Base-by-base conservation (phyloP, 176 grass and related monocot genomes). In the Poa pratensis region DNA sequence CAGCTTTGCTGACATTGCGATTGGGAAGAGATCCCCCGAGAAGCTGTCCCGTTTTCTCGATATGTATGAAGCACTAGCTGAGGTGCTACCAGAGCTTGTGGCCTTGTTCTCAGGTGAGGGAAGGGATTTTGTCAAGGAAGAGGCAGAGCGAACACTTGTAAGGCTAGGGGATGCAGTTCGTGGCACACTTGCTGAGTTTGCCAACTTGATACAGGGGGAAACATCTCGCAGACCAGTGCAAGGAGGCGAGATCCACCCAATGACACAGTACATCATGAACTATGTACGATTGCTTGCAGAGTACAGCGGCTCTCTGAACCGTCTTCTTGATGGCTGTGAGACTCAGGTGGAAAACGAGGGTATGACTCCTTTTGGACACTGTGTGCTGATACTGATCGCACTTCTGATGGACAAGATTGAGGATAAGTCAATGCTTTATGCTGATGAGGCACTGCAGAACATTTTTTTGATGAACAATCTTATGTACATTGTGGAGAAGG, bases 221-320 rank as follows among this genome's bases (percentile, higher is more conserved):
- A 62, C 49, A 73, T 90, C 87, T 19, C 80, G 81, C 76, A 93
- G 75, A 62, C 9, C 86, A n/a, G 76, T 92, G 77, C 87, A 82
- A 9, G 82, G 88, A 22, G 91, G 93, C 9, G 96, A 92, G 68
- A 92, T 95, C 40, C 96, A 95, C 79, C 96, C 88, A 9, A 80
- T 98, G 17, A 92, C 86, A 5, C 90, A 90, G 16, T 98, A 95
- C 28, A 83, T 94, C 20, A 98, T 98, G 91, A 95, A 94, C 79
- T 95, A 98, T 75, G 65, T 94, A 14, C 69, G 84, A 64, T 78
- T 92, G 69, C 86, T 95, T 70, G 80, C 86, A 3, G 87, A 88
- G n/a, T 95, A 94, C 78, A 89, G 82, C 53, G 20, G 60, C 23
- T 84, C 65, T 3, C 81, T 98, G 49, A 91, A 95, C 64, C 65